Percentiles rank a stretch among this genome's conserved stretches.
Conservation (phyloP, 345 rosid genomes). For the Citrus medica region DNA sequence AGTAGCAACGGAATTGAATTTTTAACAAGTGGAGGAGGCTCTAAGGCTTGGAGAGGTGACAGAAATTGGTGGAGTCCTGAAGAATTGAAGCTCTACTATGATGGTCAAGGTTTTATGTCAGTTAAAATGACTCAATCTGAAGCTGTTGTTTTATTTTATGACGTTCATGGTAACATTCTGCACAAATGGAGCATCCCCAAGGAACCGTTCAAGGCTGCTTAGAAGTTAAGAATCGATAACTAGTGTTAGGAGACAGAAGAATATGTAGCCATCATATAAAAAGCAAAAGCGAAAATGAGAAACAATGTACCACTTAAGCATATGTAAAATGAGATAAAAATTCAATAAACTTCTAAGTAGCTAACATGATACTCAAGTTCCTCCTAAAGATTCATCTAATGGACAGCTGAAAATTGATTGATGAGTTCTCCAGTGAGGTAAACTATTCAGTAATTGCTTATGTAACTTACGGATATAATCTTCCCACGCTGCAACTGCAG, state of each 20-base stretch:
- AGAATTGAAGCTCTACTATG: conserved; percentile 60
- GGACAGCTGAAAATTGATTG: conserved; percentile 36
- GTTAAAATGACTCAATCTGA: conserved; percentile 32
- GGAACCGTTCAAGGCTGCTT: background rate
- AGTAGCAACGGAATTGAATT: conserved; percentile 46
- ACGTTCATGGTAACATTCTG: conserved; percentile 48
- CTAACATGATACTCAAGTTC: background rate
- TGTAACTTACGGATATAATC: conserved; percentile 41
- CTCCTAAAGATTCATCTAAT: conserved; percentile 11
- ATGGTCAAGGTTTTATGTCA: conserved; percentile 83
- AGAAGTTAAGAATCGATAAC: background rate
- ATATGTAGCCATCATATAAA: background rate
- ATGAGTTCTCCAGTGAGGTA: conserved; percentile 59
- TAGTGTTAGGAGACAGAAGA: background rate
- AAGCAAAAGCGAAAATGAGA: background rate
- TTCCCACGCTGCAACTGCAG: conserved; percentile 44
- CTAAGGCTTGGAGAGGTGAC: conserved; percentile 78
- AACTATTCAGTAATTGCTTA: conserved; percentile 41
- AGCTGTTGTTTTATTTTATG: conserved; percentile 37
- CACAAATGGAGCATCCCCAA: conserved; percentile 42
- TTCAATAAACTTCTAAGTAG: background rate
- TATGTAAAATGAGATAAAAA: background rate
- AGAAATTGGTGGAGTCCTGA: conserved; percentile 39
- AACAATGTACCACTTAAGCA: background rate
- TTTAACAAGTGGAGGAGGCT: conserved; percentile 80